Evolutionary conservation across 805 yeast genomes (phyloP).

Genomic region (Cyberlindnera maclurae): DNA sequence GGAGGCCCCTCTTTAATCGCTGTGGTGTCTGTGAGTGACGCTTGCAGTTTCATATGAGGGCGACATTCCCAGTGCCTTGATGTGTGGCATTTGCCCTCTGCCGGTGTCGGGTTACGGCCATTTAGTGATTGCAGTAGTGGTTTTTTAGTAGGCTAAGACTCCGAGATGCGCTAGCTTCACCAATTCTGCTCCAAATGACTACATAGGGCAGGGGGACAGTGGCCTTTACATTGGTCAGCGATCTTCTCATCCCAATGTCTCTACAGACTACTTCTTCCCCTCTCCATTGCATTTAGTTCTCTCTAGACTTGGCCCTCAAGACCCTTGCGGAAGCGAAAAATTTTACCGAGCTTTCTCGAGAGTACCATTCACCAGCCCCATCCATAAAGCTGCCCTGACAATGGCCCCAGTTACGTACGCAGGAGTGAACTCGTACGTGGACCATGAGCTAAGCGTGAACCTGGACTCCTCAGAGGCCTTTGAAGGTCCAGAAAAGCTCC

Average conservation of each 20-base stretch:
- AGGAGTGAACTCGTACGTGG: conserved; percentile 47
- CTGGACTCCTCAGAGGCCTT: conserved; percentile 88
- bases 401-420: conserved; percentile 30
- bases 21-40: conserved; percentile 2
- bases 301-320: not conserved
- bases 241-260: too few species aligned
- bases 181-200: too few species aligned
- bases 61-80: not conserved
- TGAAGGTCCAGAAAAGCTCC: conserved; percentile 93
- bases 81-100: too few species aligned
- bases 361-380: not conserved
- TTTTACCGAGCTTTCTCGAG: not conserved
- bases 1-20: conserved; percentile 5
- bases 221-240: too few species aligned
- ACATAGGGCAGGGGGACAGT: too few species aligned
- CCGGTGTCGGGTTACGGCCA: too few species aligned
- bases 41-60: conserved; percentile 3
- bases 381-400: not conserved
- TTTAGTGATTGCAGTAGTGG: too few species aligned
- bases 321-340: not conserved
- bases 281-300: not conserved
- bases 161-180: too few species aligned
- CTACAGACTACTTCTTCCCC: too few species aligned
- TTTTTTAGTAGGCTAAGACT: not conserved
- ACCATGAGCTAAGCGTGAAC: conserved; percentile 69